Base-by-base conservation (phyloP, 108 stramenopile species). In the Pseudonitzschia delicatissima region DNA sequence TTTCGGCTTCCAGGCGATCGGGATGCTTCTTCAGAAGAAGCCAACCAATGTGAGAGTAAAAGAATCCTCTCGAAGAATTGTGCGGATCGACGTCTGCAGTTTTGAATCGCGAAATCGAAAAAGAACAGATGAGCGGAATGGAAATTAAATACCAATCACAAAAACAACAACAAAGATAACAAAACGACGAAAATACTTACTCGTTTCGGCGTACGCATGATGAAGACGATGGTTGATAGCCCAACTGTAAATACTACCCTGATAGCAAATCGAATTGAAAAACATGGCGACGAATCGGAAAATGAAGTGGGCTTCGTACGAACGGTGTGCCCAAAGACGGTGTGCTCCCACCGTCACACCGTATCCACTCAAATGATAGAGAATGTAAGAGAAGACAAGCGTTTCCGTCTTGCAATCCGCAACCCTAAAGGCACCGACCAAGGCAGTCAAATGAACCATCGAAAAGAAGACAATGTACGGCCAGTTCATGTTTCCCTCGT, bases 1-100 rank as follows among this genome's bases (percentile, higher is more conserved):
- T 80, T 34, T 96, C 97, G 2, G 96, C 98, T 52, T 89, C 80
- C 62, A 97, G 80, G 20, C 98, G 92, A 69, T 86, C 96, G 9
- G 90, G 92, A 77, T 98, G 91, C 82, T 99, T 98, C 81, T 98
- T 98, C 39, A 98, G 85, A 62, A 94, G 87, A 7, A 99, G 85
- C 99, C 99, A 99, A 39, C 99, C 99, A 91, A 99, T 98, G 83
- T 99, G 99, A 4, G 99, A 95, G 74, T 94, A 98, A 84, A 98
- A 99, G 82, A 99, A 99, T 18, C 99, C 99, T 5, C 97, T 82
- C 49, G 79, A 91, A 63, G 99, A 96, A 67, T 98, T 96, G 89
- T 99, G 95, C 18, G 98, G 98, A 71, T 99, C 98, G 17, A 96
- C 96, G 50, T 96, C 88, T n/a, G 90, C 91, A 70, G 94, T 53